Conservation (phyloP, 768 basidiomycete genomes). For the Collybiopsis confluens region DNA sequence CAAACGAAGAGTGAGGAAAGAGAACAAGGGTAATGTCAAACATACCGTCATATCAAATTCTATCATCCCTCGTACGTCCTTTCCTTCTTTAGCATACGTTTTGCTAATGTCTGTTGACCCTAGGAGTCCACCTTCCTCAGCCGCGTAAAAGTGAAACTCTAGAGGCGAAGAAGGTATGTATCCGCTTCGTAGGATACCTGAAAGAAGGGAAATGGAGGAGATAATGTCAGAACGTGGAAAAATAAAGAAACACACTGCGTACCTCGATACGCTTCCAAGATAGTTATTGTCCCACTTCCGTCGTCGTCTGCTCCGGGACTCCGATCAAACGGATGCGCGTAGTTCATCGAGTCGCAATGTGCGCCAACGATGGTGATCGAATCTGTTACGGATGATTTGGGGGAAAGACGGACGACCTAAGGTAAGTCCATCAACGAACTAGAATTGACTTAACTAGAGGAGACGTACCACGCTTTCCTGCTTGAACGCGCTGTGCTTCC, state of each 20-base stretch:
- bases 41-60: slow-evolving; percentile 22
- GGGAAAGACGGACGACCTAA: slow-evolving; percentile 11
- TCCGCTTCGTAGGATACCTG: slow-evolving; percentile 11
- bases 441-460: background rate
- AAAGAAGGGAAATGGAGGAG: background rate
- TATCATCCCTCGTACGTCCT: slow-evolving; percentile 35
- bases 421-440: no score
- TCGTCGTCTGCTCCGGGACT: slow-evolving; percentile 36
- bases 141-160: slow-evolving; percentile 31
- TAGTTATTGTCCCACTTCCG: slow-evolving; percentile 27
- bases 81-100: slow-evolving; percentile 29
- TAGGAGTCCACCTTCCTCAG: slow-evolving; percentile 23
- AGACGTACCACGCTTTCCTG: slow-evolving; percentile 12
- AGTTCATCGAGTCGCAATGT: slow-evolving; percentile 23
- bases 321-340: slow-evolving; percentile 12
- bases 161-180: slow-evolving; percentile 22
- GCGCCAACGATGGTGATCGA: slow-evolving; percentile 19
- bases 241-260: slow-evolving; percentile 9
- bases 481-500: slow-evolving; percentile 9
- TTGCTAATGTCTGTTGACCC: slow-evolving; percentile 41
- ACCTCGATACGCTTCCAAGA: slow-evolving; percentile 27
- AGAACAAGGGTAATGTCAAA: no score
- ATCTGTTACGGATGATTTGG: background rate
- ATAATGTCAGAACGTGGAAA: background rate
- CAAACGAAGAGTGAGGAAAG: background rate